Conservation (phyloP, 225 moss, liverwort and hornwort genomes). For the Bryum argenteum region DNA sequence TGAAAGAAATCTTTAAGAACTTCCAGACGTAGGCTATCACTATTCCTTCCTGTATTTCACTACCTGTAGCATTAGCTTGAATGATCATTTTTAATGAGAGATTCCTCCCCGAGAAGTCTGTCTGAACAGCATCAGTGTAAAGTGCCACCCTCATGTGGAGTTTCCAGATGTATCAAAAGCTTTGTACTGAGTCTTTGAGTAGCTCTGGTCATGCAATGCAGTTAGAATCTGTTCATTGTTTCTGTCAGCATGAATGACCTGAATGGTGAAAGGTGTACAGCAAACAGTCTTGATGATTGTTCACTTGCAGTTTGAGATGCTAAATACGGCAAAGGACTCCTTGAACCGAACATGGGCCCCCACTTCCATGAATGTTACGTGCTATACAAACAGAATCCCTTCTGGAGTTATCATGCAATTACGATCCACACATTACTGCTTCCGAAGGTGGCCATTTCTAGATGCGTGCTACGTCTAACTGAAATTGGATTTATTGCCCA, state of each 20-base stretch:
- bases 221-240: background rate
- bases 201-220: conserved; percentile 3
- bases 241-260: background rate
- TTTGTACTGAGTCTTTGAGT: conserved; percentile 6
- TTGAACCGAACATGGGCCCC: background rate
- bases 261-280: background rate
- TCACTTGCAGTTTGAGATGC: background rate
- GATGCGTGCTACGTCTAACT: too few species aligned
- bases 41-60: conserved; percentile 2
- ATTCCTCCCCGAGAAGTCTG: conserved; percentile 11
- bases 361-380: too few species aligned
- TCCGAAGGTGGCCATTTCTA: too few species aligned
- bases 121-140: conserved; percentile 26
- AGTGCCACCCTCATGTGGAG: conserved; percentile 30
- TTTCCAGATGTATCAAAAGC: conserved; percentile 21
- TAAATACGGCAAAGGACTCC: background rate
- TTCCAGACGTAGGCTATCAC: conserved; percentile 30
- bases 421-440: too few species aligned
- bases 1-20: conserved; percentile 94
- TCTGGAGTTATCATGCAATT: too few species aligned
- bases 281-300: background rate
- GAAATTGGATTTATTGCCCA: too few species aligned
- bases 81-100: conserved; percentile 15
- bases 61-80: conserved; percentile 18
- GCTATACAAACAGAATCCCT: too few species aligned